phyloP scores from a whole-genome alignment of 139 green algal genomes.

The Pleodorina starrii region DNA sequence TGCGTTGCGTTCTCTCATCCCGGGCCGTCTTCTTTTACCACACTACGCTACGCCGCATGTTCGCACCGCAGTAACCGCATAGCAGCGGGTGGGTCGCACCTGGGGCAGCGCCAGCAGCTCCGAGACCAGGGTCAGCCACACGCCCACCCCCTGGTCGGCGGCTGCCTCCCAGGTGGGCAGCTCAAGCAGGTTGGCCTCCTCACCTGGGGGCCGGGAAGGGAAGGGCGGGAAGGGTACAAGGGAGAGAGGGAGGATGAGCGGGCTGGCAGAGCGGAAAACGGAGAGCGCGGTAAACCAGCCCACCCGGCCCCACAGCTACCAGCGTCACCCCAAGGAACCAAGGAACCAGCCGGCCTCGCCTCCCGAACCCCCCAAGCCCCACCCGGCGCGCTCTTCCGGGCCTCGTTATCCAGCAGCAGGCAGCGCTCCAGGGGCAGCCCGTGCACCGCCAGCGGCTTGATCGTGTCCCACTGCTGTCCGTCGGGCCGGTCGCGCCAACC shows the following conservation, averaged over 20 bases:
- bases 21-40: too few relatives aligned
- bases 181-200: conserved; percentile 72
- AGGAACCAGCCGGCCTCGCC: too few relatives aligned
- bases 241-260: too few relatives aligned
- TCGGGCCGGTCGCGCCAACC: conserved; percentile 43
- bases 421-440: conserved; percentile 60
- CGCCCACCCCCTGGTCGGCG: conserved; percentile 7
- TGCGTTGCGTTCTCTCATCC: too few relatives aligned
- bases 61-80: too few relatives aligned
- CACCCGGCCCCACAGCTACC: too few relatives aligned
- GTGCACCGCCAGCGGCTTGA: conserved; percentile 74
- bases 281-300: too few relatives aligned
- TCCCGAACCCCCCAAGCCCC: too few relatives aligned
- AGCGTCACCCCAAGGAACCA: too few relatives aligned
- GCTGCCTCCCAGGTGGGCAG: conserved; percentile 68
- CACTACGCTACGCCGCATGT: too few relatives aligned
- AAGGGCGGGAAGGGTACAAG: too few relatives aligned
- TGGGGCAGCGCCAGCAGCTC: conserved; percentile 31
- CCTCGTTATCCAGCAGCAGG: conserved; percentile 79
- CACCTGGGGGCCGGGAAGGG: conserved; percentile 27
- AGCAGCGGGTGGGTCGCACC: not conserved
- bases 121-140: not conserved
- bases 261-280: too few relatives aligned
- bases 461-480: conserved; percentile 74
- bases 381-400: conserved; percentile 64